These are phyloP conservation scores for Cnidoscolus chayamansa DNA, from an alignment of 441 rosid species.

Conservation along the genomic window DNA sequence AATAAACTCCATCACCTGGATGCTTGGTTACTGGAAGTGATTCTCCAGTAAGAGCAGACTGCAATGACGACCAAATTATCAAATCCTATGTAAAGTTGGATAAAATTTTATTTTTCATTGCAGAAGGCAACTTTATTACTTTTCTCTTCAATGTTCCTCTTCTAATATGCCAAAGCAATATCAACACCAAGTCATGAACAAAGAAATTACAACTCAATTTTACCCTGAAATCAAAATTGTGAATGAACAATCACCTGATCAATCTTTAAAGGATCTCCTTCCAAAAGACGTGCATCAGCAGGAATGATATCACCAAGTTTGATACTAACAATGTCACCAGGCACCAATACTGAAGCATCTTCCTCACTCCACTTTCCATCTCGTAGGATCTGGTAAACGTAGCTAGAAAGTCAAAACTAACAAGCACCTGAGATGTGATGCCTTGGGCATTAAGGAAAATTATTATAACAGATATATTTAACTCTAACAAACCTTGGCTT, in stretches of 20 bases:
- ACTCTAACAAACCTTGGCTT: slow-evolving; percentile 60
- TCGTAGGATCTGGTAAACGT: slow-evolving; percentile 54
- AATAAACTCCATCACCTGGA: slow-evolving; percentile 55
- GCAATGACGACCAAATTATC: slow-evolving; percentile 20
- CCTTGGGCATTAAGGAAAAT: neutral
- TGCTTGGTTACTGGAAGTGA: slow-evolving; percentile 58
- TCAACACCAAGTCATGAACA: neutral
- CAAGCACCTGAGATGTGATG: neutral
- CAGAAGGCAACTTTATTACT: neutral
- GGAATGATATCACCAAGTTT: slow-evolving; percentile 58
- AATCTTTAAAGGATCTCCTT: slow-evolving; percentile 61
- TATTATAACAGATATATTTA: neutral
- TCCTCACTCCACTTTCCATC: slow-evolving; percentile 80
- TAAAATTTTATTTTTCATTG: neutral
- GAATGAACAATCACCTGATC: slow-evolving; percentile 44
- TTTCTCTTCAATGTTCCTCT: neutral
- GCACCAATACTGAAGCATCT: slow-evolving; percentile 79
- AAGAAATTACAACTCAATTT: neutral
- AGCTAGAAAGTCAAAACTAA: neutral
- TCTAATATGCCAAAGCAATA: neutral
- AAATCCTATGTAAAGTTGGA: neutral
- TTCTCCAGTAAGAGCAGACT: slow-evolving; percentile 61
- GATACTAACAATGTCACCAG: slow-evolving; percentile 61
- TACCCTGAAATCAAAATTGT: neutral
- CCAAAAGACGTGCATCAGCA: slow-evolving; percentile 61